Percentiles rank a stretch among this genome's conserved stretches.
These are phyloP conservation scores for Anthostomella pinea DNA, from an alignment of 2,329 filamentous ascomycete genomes.

Conservation along the genomic window DNA sequence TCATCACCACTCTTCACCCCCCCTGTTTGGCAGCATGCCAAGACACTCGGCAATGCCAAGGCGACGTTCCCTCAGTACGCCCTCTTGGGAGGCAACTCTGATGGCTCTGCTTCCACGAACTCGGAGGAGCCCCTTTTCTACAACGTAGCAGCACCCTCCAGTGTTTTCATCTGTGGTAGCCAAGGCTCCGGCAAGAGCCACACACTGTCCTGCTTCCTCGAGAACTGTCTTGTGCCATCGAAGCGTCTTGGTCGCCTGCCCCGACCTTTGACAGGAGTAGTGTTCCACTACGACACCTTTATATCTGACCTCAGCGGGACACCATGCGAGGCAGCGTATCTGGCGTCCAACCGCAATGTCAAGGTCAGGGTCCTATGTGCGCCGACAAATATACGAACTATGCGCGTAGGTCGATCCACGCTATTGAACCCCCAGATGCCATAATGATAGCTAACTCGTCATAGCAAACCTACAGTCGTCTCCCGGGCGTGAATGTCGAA, in stretches of 20 bases:
- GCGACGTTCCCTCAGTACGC: too few species aligned
- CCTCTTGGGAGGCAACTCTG: too few species aligned
- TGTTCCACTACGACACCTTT: slow-evolving; percentile 64
- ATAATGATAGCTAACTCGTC: too few species aligned
- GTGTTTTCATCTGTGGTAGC: slow-evolving; percentile 61
- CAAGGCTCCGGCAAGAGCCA: slow-evolving; percentile 65
- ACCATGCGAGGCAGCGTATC: slow-evolving; percentile 59
- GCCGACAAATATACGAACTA: slow-evolving; percentile 46
- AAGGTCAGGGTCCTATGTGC: slow-evolving; percentile 53
- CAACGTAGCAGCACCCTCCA: slow-evolving; percentile 51
- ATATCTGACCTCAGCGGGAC: slow-evolving; percentile 44
- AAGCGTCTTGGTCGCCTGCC: slow-evolving; percentile 34
- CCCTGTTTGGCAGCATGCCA: too few species aligned
- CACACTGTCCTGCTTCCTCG: slow-evolving; percentile 53
- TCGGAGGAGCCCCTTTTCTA: slow-evolving; percentile 37
- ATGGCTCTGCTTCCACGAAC: too few species aligned
- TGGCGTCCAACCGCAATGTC: slow-evolving; percentile 43
- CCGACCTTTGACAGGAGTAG: slow-evolving; percentile 54
- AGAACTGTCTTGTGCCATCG: slow-evolving; percentile 53
- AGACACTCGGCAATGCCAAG: too few species aligned
- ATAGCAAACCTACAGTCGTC: slow-evolving; percentile 38
- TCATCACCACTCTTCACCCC: too few species aligned
- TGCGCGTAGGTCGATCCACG: slow-evolving; percentile 29
- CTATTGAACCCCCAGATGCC: background rate
- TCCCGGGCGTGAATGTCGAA: slow-evolving; percentile 46